phyloP scores from a whole-genome alignment of 176 grass and related monocot genomes.

The Ananas comosus region DNA sequence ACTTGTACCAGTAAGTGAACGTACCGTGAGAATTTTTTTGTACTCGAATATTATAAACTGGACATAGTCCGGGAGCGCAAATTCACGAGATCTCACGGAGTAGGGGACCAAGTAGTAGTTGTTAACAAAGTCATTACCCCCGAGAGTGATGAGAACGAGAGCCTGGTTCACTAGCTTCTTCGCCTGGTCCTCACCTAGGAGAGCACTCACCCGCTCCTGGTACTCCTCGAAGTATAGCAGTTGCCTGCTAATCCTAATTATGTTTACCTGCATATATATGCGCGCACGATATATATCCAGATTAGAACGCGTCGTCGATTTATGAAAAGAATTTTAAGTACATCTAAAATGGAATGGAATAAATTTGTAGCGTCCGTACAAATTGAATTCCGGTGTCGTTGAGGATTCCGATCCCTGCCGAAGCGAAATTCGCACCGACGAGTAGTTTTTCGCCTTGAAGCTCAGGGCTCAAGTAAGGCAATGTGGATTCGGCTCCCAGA shows the following conservation, averaged over 20 bases:
- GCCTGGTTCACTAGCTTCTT: slow-evolving; percentile 13
- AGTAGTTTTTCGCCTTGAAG: slow-evolving; percentile 65
- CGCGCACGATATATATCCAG: too few relatives aligned
- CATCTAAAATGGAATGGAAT: too few relatives aligned
- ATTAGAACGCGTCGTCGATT: too few relatives aligned
- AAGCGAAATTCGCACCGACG: slow-evolving; percentile 90
- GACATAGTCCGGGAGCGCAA: slow-evolving; percentile 17
- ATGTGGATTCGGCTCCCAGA: slow-evolving; percentile 49
- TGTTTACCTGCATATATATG: slow-evolving; percentile 12
- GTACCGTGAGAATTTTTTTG: slow-evolving; percentile 16
- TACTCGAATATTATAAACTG: slow-evolving; percentile 13
- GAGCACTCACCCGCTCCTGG: slow-evolving; percentile 3
- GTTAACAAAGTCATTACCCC: slow-evolving; percentile 28
- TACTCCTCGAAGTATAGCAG: slow-evolving; percentile 13
- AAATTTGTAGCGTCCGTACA: slow-evolving; percentile 11
- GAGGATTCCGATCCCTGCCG: slow-evolving; percentile 85
- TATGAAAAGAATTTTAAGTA: neutral
- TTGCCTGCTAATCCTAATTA: slow-evolving; percentile 11
- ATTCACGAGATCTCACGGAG: slow-evolving; percentile 18
- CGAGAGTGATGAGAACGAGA: slow-evolving; percentile 15
- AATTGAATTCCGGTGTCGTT: slow-evolving; percentile 96
- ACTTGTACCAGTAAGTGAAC: too few relatives aligned
- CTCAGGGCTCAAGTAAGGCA: slow-evolving; percentile 75
- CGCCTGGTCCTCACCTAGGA: slow-evolving; percentile 5
- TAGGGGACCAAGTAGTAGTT: slow-evolving; percentile 24